Evolutionary conservation across 148 eudicot species (phyloP), one percentile per base, ranked within the genome.

Genomic region (Rhododendron mucronatum): DNA sequence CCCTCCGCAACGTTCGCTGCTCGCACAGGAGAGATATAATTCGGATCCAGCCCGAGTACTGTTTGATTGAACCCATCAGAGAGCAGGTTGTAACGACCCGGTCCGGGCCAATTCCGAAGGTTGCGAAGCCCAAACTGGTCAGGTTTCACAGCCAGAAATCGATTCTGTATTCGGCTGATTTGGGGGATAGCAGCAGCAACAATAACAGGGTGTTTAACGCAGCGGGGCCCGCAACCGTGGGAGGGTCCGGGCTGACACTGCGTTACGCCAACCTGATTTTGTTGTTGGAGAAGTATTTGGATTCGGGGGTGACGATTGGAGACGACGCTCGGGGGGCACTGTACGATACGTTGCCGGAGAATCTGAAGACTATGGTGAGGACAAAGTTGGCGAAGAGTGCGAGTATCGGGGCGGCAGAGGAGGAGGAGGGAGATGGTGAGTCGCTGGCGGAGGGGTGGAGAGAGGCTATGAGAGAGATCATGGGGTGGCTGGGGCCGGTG

Each of bases 391-490:
- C 82, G 81, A 91, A 86, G 76, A 88, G 88, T 15, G 86, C 87
- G 91, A 86, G 81, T n/a, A 78, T 85, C 2, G 33, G 44, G 55
- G 93, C 86, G 33, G 87, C 85, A 8, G 88, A 86, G 77, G 48
- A 7, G 26, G 50, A 3, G 85, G 78, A 51, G 26, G 90, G 90
- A 37, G 89, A 89, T 2, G 92, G 89, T 1, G 87, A 73, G 51
- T 90, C 39, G n/a, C 69, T 94, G 59, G 93, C 96, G 2, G 92
- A 87, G 44, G 98, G 96, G 63, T 95, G 98, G 99, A 84, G 97
- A 85, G 93, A 88, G 21, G 98, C 95, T 0, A 82, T 95, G 81
- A 78, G 47, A 45, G 96, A 90, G 82, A 92, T 96, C 44, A 33
- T 96, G 73, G 87, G 83, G 84, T 96, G 99, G 99, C 90, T 96